Evolutionary conservation across 139 green algal genomes (phyloP).

Genomic region (Pleodorina starrii): DNA sequence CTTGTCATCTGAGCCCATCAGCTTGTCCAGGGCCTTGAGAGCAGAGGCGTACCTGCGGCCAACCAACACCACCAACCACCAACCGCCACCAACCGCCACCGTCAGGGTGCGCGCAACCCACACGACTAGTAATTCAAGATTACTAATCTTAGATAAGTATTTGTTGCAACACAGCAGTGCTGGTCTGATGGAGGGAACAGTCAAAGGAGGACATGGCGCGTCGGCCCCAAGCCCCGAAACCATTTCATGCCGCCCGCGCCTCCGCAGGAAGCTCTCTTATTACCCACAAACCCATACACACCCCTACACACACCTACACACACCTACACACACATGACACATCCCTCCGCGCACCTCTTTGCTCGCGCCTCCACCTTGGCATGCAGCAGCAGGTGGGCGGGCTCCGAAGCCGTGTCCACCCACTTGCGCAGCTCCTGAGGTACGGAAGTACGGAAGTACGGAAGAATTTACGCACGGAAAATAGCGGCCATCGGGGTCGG

Average conservation of each 20-base stretch:
- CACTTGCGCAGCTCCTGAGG: conserved; percentile 75
- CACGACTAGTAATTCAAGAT: too few relatives aligned
- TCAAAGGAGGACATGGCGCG: neutral
- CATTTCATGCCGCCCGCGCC: too few relatives aligned
- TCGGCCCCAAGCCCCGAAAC: too few relatives aligned
- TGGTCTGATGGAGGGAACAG: too few relatives aligned
- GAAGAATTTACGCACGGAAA: neutral
- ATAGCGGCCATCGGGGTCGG: too few relatives aligned
- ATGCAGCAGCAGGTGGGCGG: conserved; percentile 73
- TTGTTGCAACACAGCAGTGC: too few relatives aligned
- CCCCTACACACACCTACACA: neutral
- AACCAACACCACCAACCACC: too few relatives aligned
- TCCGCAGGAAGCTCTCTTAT: too few relatives aligned
- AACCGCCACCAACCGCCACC: neutral
- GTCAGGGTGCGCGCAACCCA: too few relatives aligned
- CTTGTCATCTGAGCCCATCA: conserved; percentile 36
- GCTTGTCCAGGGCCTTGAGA: conserved; percentile 61
- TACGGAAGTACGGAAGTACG: neutral
- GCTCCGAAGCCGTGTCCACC: conserved; percentile 72
- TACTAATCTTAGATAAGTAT: too few relatives aligned
- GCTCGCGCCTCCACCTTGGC: conserved; percentile 68
- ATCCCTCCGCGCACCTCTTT: conserved; percentile 48
- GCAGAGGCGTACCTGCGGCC: conserved; percentile 51
- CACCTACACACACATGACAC: neutral
- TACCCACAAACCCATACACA: neutral